A percentile compares a stretch with the other conserved stretches of the same genome.
Conservation (phyloP, 2,329 filamentous ascomycete genomes). For the Tolypocladium paradoxum region DNA sequence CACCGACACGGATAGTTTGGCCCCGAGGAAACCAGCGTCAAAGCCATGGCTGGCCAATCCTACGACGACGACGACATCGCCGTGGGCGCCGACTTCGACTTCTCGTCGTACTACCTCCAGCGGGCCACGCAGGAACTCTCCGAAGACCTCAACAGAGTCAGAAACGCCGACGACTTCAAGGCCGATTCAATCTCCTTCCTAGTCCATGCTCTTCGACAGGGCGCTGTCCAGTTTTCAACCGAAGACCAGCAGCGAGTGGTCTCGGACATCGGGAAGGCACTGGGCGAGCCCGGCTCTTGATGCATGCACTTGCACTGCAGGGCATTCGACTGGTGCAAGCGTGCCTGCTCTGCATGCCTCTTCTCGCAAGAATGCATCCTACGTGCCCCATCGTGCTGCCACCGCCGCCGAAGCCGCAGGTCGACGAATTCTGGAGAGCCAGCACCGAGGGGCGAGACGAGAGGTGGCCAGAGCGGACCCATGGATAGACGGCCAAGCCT, state of each 20-base stretch:
- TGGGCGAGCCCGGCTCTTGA: neutral
- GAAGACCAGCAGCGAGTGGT: slow-evolving; percentile 21
- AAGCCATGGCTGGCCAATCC: neutral
- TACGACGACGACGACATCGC: slow-evolving; percentile 7
- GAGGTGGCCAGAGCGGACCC: neutral
- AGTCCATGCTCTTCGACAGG: slow-evolving; percentile 58
- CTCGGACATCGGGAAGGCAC: neutral
- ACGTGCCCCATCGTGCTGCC: neutral
- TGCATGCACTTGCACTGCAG: neutral
- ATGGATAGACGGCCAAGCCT: neutral
- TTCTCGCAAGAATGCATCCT: neutral
- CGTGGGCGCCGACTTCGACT: slow-evolving; percentile 30
- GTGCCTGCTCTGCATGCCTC: neutral
- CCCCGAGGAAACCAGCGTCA: neutral
- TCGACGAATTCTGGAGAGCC: neutral
- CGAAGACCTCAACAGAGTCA: slow-evolving; percentile 62
- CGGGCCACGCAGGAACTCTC: slow-evolving; percentile 59
- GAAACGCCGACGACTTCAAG: slow-evolving; percentile 60
- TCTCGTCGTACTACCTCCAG: slow-evolving; percentile 58
- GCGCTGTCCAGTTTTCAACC: slow-evolving; percentile 46
- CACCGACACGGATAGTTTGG: neutral
- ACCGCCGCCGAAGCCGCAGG: neutral
- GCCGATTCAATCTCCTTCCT: slow-evolving; percentile 53
- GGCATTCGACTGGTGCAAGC: neutral
- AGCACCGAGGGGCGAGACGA: too few relatives aligned